A percentile compares a stretch with the other conserved stretches of the same genome.
phyloP scores from a whole-genome alignment of 176 grass and related monocot species.

The Puya raimondii region DNA sequence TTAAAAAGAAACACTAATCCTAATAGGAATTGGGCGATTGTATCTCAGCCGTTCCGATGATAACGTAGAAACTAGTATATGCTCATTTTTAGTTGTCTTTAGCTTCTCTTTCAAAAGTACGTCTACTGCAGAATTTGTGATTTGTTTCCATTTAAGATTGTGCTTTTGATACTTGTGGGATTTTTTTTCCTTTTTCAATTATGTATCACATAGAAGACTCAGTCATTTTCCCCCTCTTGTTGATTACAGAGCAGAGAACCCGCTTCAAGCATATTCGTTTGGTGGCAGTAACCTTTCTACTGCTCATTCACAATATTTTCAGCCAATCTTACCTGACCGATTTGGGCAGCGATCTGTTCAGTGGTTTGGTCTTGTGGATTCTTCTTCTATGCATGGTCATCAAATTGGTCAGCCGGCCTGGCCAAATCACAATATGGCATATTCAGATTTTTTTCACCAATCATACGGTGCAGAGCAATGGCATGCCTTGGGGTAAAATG shows the following conservation, averaged over 20 bases:
- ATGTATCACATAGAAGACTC: not conserved
- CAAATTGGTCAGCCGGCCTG: conserved; percentile 1
- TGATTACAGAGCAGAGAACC: conserved; percentile 28
- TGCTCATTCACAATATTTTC: conserved; percentile 4
- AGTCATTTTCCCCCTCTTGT: conserved; percentile 18
- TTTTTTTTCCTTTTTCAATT: conserved; percentile 10
- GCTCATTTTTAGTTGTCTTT: no score
- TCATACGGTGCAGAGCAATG: conserved; percentile 10
- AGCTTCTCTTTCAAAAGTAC: no score
- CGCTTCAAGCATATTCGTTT: conserved; percentile 33
- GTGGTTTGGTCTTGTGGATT: conserved; percentile 13
- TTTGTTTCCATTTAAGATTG: not conserved
- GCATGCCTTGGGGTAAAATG: conserved; percentile 15
- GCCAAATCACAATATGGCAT: conserved; percentile 7
- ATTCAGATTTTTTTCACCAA: conserved; percentile 13
- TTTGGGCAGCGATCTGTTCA: conserved; percentile 12
- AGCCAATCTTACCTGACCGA: conserved; percentile 5
- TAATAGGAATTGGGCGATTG: no score
- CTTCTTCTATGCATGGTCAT: conserved; percentile 1
- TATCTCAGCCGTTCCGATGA: no score
- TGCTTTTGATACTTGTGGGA: not conserved
- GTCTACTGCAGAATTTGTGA: no score
- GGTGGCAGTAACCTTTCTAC: conserved; percentile 34
- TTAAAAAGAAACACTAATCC: no score
- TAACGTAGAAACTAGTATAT: no score